Evolutionary conservation across 257 asterid genomes (phyloP).

Genomic region (Solanum dulcamara): DNA sequence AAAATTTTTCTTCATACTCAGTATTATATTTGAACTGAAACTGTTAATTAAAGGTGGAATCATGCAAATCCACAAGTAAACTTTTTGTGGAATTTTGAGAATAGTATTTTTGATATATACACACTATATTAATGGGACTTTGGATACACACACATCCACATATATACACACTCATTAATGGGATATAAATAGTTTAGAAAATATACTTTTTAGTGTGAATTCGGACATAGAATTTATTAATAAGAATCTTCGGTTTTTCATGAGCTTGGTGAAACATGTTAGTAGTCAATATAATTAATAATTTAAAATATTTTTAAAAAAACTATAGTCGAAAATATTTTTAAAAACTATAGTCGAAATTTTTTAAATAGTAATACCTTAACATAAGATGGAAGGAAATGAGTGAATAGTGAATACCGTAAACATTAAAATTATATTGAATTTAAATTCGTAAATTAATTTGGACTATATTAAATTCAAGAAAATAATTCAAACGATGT

Average conservation of each 20-base stretch:
- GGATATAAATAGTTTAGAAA: not conserved
- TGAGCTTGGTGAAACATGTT: not conserved
- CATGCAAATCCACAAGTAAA: not conserved
- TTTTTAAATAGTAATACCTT: not conserved
- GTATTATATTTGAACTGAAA: not conserved
- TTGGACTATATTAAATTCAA: too few species aligned
- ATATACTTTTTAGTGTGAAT: not conserved
- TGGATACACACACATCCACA: not conserved
- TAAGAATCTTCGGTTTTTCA: not conserved
- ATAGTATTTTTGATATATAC: not conserved
- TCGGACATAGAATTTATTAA: not conserved
- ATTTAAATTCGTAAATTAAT: too few species aligned
- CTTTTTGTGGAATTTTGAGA: not conserved
- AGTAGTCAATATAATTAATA: not conserved
- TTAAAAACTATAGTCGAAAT: not conserved
- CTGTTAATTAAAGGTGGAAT: not conserved
- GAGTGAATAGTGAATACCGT: too few species aligned
- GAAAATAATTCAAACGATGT: too few species aligned
- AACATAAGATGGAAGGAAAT: not conserved
- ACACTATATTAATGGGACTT: not conserved
- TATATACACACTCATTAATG: not conserved
- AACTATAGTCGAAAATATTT: not conserved
- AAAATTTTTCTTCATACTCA: not conserved
- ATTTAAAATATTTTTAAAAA: not conserved
- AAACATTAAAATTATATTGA: too few species aligned